Base-by-base conservation (phyloP, 768 basidiomycete species). In the Clavulina sp. region DNA sequence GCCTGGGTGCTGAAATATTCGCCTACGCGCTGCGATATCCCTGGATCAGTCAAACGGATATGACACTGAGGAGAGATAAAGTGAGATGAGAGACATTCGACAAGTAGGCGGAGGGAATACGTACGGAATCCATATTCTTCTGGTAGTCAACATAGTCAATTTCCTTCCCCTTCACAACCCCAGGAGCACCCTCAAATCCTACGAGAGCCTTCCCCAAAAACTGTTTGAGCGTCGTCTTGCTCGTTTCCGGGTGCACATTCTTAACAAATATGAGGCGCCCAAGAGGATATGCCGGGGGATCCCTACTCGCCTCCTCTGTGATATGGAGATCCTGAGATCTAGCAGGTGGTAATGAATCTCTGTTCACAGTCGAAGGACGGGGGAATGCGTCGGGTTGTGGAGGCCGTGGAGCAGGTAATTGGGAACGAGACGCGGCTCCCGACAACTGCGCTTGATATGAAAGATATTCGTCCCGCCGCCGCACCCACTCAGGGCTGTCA, bases 91-190 rank as follows among this genome's bases (percentile, higher is more conserved):
- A 40, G 4, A 9, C 5, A 28, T n/a, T 43, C 7, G 23, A 49
- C 6, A 41, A 32, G n/a, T 50, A 24, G 44, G n/a, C 18, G 24
- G 44, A 4, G 47, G 21, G 18, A 40, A 18, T 21, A 67, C 77
- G 43, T 58, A 85, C 84, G 18, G 73, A 71, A 56, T 84, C 77
- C 70, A 81, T 77, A 16, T 81, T 80, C 61, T 85, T 87, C 57
- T 61, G 76, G 61, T 75, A 87, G 63, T 88, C 85, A 18, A 87
- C 73, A 51, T 89, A 89, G 59, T 87, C 81, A 28, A 88, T 69
- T 74, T 4, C 65, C 64, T 16, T 50, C 19, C 50, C 23, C 26
- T 54, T 16, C n/a, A n/a, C n/a, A 31, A 47, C 19, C 38, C 32
- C 41, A 4, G 32, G 28, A 13, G 49, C 48, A 43, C n/a, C 24